Evolutionary conservation across 371 early-diverging fungal species (phyloP).

Genomic region (Parasitella parasitica): DNA sequence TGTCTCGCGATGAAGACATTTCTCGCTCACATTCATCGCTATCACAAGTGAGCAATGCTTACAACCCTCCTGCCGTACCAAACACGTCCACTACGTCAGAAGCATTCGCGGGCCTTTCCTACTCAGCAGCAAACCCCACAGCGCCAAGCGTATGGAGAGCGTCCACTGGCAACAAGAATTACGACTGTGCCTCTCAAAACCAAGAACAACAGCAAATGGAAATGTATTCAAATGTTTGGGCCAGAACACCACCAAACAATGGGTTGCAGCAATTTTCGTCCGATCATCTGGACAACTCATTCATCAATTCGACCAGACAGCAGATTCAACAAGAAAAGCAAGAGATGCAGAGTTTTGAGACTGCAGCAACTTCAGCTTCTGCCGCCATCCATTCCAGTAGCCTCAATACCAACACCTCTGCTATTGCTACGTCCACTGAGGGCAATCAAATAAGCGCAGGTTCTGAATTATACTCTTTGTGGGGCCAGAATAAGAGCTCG

Average conservation of each 20-base stretch:
- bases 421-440: background rate
- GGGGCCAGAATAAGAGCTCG: background rate
- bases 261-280: background rate
- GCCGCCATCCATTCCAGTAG: background rate
- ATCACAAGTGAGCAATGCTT: background rate
- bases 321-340: background rate
- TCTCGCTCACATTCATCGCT: conserved; percentile 1
- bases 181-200: background rate
- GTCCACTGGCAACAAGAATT: background rate
- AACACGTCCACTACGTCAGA: background rate
- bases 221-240: conserved; percentile 6
- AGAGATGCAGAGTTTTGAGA: background rate
- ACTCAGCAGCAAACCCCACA: conserved; percentile 12
- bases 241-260: background rate
- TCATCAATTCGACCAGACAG: background rate
- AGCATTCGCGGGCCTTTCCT: too few species aligned
- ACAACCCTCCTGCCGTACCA: background rate
- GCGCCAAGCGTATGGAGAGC: conserved; percentile 6
- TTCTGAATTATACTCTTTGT: background rate
- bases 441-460: background rate
- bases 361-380: background rate
- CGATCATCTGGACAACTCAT: background rate
- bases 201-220: conserved; percentile 9
- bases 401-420: background rate
- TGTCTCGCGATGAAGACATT: conserved; percentile 12